phyloP scores from a whole-genome alignment of 2,329 filamentous ascomycete species.

The Paramyrothecium sp. region DNA sequence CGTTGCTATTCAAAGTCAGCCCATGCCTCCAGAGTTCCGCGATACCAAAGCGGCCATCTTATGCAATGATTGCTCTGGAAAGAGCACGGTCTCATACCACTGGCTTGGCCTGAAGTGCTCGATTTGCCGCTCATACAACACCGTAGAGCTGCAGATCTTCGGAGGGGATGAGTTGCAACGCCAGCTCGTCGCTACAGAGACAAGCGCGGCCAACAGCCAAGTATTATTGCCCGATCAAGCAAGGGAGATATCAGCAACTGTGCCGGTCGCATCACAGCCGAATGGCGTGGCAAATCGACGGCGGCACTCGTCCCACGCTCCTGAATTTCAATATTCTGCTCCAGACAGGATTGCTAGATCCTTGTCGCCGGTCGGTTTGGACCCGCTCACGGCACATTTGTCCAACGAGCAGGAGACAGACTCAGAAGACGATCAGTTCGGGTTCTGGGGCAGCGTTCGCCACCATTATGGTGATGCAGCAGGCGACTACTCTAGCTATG shows the following conservation, averaged over 20 bases:
- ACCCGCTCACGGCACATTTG: conserved; percentile 20
- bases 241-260: conserved; percentile 4
- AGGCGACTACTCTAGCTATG: conserved; percentile 26
- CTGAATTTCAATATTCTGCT: conserved; percentile 27
- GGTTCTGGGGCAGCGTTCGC: background rate
- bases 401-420: conserved; percentile 29
- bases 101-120: conserved; percentile 92
- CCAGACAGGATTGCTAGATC: conserved; percentile 44
- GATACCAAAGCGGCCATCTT: conserved; percentile 80
- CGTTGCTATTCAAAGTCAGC: conserved; percentile 80
- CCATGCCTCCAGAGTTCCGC: conserved; percentile 83
- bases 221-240: conserved; percentile 1
- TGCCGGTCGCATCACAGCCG: conserved; percentile 9
- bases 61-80: conserved; percentile 93
- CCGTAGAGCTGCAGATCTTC: conserved; percentile 61
- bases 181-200: conserved; percentile 21
- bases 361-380: conserved; percentile 35
- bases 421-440: conserved; percentile 31
- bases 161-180: conserved; percentile 34
- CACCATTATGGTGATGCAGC: conserved; percentile 12
- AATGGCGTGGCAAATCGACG: conserved; percentile 25
- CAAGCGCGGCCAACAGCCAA: conserved; percentile 13
- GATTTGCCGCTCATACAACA: conserved; percentile 70
- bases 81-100: conserved; percentile 84
- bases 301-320: conserved; percentile 37